Percentiles rank a stretch among this genome's conserved stretches.
Conservation (phyloP, 306 rosid species). For the Vigna trinervia region DNA sequence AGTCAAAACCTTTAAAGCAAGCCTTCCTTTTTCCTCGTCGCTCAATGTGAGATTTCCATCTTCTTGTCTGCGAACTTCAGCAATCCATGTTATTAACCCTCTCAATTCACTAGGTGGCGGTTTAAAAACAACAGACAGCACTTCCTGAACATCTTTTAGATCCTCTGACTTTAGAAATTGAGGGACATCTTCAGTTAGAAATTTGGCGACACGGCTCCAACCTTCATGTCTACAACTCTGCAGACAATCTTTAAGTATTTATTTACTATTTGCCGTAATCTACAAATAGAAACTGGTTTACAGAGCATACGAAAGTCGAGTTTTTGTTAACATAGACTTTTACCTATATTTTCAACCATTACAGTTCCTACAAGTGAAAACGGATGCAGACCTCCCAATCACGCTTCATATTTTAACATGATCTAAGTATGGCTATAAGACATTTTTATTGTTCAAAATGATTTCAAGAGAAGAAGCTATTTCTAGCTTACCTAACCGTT, state of each 20-base stretch:
- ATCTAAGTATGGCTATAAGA: constrained; percentile 10
- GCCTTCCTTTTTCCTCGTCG: constrained; percentile 85
- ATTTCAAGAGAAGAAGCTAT: background rate
- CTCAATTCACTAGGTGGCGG: constrained; percentile 78
- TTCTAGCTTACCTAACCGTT: constrained; percentile 4
- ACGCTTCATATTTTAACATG: background rate
- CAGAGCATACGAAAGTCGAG: constrained; percentile 27
- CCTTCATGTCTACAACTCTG: constrained; percentile 96
- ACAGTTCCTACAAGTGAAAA: background rate
- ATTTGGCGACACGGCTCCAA: constrained; percentile 70
- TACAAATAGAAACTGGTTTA: constrained; percentile 26
- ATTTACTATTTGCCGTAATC: constrained; percentile 26
- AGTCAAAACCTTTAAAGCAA: constrained; percentile 72
- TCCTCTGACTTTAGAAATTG: constrained; percentile 64
- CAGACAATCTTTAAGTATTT: constrained; percentile 40
- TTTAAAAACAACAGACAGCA: constrained; percentile 65
- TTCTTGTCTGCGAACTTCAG: constrained; percentile 94
- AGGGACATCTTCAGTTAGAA: constrained; percentile 75
- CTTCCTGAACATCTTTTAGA: constrained; percentile 64
- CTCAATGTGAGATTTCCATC: constrained; percentile 73
- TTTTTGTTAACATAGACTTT: constrained; percentile 18
- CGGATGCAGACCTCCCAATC: constrained; percentile 30
- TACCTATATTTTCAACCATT: constrained; percentile 1
- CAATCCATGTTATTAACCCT: constrained; percentile 81
- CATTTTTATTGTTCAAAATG: constrained; percentile 21